These are phyloP conservation scores for Blepharisma japonicum DNA, from an alignment of 73 alveolate species.

Conservation along the genomic window DNA sequence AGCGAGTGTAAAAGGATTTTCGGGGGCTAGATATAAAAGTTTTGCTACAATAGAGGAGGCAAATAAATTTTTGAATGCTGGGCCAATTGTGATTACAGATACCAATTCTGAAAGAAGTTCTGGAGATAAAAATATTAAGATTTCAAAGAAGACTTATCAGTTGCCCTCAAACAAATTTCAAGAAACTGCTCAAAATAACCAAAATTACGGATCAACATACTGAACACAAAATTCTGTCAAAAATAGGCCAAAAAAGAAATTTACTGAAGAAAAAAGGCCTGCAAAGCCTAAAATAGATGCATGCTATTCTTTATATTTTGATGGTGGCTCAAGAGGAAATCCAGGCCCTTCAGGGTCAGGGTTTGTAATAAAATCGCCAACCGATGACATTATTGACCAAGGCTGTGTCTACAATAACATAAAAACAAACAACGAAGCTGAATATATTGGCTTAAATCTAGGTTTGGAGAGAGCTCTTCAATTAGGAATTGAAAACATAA, in stretches of 20 bases:
- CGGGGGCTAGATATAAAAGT: slow-evolving; percentile 49
- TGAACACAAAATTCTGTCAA: too few relatives aligned
- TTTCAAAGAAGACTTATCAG: too few relatives aligned
- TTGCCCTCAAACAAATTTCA: too few relatives aligned
- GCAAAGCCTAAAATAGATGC: too few relatives aligned
- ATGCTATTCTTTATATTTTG: not conserved
- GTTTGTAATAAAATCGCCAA: not conserved
- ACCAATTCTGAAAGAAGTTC: not conserved
- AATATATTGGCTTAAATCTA: slow-evolving; percentile 9
- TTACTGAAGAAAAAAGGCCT: too few relatives aligned
- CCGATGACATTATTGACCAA: not conserved
- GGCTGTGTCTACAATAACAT: not conserved
- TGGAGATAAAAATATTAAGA: not conserved
- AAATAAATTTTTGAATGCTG: not conserved
- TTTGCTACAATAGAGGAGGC: slow-evolving; percentile 46
- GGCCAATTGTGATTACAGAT: slow-evolving; percentile 30
- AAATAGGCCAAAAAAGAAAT: too few relatives aligned
- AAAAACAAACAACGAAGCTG: slow-evolving; percentile 28
- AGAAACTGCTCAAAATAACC: too few relatives aligned
- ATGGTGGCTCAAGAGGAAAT: slow-evolving; percentile 31
- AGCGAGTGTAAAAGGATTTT: slow-evolving; percentile 35
- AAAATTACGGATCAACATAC: too few relatives aligned
- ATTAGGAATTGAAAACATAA: not conserved
- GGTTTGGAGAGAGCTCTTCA: not conserved
- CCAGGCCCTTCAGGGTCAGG: slow-evolving; percentile 31